phyloP scores from a whole-genome alignment of 306 rosid genomes.

The Cicer judaicum region DNA sequence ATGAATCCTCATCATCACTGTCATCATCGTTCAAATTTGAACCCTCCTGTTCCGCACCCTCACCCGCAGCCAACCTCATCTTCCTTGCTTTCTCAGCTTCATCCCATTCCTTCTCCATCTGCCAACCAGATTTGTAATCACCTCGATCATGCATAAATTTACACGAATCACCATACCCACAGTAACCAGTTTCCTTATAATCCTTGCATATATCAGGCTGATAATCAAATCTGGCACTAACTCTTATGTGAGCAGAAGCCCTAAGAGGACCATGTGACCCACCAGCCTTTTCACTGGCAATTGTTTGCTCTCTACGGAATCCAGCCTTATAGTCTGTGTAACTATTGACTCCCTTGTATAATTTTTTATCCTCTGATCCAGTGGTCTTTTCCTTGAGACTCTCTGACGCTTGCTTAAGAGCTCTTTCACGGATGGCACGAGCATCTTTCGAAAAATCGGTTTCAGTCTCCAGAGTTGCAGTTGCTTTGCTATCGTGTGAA shows the following conservation, averaged over 20 bases:
- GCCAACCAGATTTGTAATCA: conserved; percentile 22
- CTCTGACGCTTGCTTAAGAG: conserved; percentile 15
- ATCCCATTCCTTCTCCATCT: conserved; percentile 27
- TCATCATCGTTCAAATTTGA: neutral
- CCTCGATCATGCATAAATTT: conserved; percentile 23
- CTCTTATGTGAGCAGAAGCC: conserved; percentile 24
- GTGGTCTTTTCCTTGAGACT: neutral
- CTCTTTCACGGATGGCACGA: conserved; percentile 10
- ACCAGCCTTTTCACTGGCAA: conserved; percentile 19
- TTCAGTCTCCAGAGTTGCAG: conserved; percentile 16
- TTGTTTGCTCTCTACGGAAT: conserved; percentile 26
- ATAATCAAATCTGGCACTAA: conserved; percentile 1
- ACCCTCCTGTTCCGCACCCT: neutral
- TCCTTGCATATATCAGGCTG: conserved; percentile 26
- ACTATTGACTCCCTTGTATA: conserved; percentile 12
- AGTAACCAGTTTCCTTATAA: conserved; percentile 12
- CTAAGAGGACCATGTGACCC: conserved; percentile 25
- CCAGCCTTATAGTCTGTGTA: conserved; percentile 17
- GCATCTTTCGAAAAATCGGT: conserved; percentile 10
- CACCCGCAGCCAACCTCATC: conserved; percentile 13
- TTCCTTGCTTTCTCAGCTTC: conserved; percentile 22
- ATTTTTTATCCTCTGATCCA: neutral
- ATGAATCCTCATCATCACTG: neutral
- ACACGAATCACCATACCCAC: conserved; percentile 10
- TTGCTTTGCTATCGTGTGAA: conserved; percentile 14